A percentile compares a stretch with the other conserved stretches of the same genome.
Conservation (phyloP, 2,329 filamentous ascomycete genomes). For the Fonsecaea pedrosoi region DNA sequence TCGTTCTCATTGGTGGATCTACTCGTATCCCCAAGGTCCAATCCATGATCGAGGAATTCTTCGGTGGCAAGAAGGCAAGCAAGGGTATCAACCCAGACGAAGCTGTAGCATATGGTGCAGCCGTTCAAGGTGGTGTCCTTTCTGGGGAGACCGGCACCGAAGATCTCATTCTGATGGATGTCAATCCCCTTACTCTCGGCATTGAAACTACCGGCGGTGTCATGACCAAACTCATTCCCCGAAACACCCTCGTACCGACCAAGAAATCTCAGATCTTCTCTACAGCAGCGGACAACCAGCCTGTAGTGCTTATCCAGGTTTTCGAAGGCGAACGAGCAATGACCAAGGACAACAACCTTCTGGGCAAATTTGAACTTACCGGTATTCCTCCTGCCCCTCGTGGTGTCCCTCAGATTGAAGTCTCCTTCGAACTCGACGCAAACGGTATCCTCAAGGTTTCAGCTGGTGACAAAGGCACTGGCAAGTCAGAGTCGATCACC, state of each 20-base stretch:
- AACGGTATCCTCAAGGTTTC: constrained; percentile 98
- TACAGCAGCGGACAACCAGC: constrained; percentile 95
- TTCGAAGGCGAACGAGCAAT: constrained; percentile 91
- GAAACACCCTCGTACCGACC: constrained; percentile 92
- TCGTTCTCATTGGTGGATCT: constrained; percentile 96
- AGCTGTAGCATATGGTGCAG: constrained; percentile 96
- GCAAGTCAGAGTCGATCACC: constrained; percentile 95
- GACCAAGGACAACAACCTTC: constrained; percentile 96
- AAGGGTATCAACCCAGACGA: constrained; percentile 99
- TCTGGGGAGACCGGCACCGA: constrained; percentile 82
- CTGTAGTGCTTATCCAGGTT: constrained; percentile 92
- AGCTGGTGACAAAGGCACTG: constrained; percentile 96
- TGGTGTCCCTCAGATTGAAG: constrained; percentile 97
- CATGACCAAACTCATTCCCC: constrained; percentile 95
- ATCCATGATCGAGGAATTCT: constrained; percentile 92
- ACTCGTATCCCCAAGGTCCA: constrained; percentile 99
- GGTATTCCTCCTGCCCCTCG: constrained; percentile 93
- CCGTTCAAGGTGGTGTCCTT: constrained; percentile 94
- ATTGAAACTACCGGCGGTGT: constrained; percentile 97
- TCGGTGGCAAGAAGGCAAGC: constrained; percentile 92
- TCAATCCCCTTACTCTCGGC: constrained; percentile 94
- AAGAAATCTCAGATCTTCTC: constrained; percentile 99
- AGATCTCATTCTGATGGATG: constrained; percentile 92
- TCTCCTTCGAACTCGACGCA: constrained; percentile 95
- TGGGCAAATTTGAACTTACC: constrained; percentile 98